Percentiles rank a stretch among this genome's conserved stretches.
Evolutionary conservation across 208 protist species (phyloP).

Genomic region (Eutreptiella sp.): DNA sequence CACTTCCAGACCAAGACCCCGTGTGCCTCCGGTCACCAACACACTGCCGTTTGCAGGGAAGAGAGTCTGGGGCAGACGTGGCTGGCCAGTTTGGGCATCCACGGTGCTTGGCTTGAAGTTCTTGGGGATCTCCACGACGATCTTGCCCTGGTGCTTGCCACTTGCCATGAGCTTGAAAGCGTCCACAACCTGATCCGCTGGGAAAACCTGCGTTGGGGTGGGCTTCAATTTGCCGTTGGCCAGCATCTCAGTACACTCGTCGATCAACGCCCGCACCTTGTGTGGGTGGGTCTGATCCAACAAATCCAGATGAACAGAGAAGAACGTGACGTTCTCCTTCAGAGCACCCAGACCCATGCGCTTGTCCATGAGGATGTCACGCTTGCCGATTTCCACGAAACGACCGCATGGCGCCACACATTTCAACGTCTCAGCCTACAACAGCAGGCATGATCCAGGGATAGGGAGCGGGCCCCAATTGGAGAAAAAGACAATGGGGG

Average conservation of each 20-base stretch:
- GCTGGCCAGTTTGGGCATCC: too few relatives aligned
- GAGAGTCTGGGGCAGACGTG: neutral
- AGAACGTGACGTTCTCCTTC: too few relatives aligned
- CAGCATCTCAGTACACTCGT: too few relatives aligned
- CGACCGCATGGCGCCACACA: conserved; percentile 35
- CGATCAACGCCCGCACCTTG: too few relatives aligned
- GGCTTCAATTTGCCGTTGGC: too few relatives aligned
- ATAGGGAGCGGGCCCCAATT: too few relatives aligned
- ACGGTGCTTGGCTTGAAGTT: too few relatives aligned
- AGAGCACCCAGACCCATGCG: conserved; percentile 31
- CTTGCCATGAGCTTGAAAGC: neutral
- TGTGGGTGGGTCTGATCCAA: too few relatives aligned
- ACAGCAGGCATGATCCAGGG: too few relatives aligned
- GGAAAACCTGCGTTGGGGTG: too few relatives aligned
- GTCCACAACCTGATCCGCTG: neutral
- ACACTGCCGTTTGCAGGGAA: neutral
- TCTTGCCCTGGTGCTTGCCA: conserved; percentile 1
- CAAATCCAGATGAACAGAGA: too few relatives aligned
- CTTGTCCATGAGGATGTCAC: conserved; percentile 44
- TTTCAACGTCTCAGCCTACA: conserved; percentile 27
- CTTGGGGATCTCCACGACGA: conserved; percentile 6
- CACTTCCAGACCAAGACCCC: conserved; percentile 1
- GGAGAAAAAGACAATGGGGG: too few relatives aligned
- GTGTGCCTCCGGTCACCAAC: neutral
- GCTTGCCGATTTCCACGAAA: conserved; percentile 55